Evolutionary conservation across 306 rosid genomes (phyloP), one percentile per base, ranked within the genome.

Genomic region (Vachellia collinsii): DNA sequence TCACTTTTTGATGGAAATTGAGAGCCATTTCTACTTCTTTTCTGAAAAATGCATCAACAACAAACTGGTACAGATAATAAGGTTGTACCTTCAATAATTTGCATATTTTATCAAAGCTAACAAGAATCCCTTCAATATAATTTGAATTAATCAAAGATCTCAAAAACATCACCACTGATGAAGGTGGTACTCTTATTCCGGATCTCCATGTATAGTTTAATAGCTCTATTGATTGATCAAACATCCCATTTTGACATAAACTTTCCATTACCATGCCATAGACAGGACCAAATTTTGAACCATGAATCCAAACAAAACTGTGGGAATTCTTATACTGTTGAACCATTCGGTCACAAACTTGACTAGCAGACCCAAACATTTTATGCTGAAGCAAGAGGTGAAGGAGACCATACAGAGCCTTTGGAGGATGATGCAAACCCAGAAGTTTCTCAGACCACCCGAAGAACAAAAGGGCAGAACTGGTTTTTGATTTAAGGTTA

Each of bases 201-300:
- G 63, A 68, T 41, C 69, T 61, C 37, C 34, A 25, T 48, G 29
- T 19, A 59, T 61, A 29, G 14, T 38, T 39, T 41, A 79, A 51
- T 16, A 72, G 41, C 22, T 83, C 72, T 12, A 83, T 34, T 44
- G 83, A 70, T 48, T 54, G 83, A 74, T 69, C 83, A 19, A 83
- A 3, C 81, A 58, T 68, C 42, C 80, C 78, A 70, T 79, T 74
- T 48, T 22, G 79, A 76, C 78, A 79, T 47, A 56, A 61, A 39
- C 38, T 75, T n/a, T 79, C 84, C 16, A 84, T 48, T 17, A 79
- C 75, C 67, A 84, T 79, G 37, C 78, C 56, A 69, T 13, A 76
- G 12, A 83, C 47, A 8, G 50, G 50, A 75, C 81, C 58, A 23
- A 11, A 48, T 13, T 70, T 48, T 3, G 54, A 59, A n/a, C 70